These are phyloP conservation scores for Casuarina glauca DNA, from an alignment of 306 rosid genomes.

Conservation along the genomic window DNA sequence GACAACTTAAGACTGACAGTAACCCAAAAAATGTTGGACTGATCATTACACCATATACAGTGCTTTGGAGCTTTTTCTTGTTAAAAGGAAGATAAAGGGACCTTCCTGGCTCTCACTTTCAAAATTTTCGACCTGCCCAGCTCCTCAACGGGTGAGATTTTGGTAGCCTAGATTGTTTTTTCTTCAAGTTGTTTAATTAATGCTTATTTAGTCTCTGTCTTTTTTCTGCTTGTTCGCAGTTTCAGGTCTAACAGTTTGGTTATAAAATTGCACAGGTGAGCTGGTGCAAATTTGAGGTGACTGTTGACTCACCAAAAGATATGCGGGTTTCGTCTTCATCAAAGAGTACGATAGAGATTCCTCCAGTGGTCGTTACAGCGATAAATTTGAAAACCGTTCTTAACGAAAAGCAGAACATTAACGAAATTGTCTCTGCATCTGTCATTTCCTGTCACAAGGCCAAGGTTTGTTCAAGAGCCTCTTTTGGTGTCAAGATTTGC, in stretches of 20 bases:
- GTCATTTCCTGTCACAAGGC: constrained; percentile 79
- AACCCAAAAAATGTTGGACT: constrained; percentile 15
- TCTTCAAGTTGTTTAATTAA: constrained; percentile 12
- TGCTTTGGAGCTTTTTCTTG: constrained; percentile 81
- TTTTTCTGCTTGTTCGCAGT: neutral
- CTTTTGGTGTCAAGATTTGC: neutral
- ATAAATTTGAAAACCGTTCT: constrained; percentile 76
- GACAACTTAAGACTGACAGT: neutral
- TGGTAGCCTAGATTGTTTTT: neutral
- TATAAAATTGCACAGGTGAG: constrained; percentile 64
- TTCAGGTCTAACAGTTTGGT: constrained; percentile 26
- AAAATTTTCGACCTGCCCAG: constrained; percentile 48
- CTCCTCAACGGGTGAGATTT: constrained; percentile 74
- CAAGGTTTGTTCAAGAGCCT: constrained; percentile 59
- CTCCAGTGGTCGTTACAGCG: constrained; percentile 78
- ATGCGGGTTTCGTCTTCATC: constrained; percentile 56
- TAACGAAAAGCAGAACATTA: constrained; percentile 66
- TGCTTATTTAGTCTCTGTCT: neutral
- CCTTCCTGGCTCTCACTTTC: constrained; percentile 85
- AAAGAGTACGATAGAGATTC: constrained; percentile 55
- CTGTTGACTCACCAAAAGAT: constrained; percentile 70
- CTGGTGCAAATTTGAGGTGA: constrained; percentile 98
- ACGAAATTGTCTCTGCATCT: constrained; percentile 94
- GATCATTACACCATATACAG: constrained; percentile 56
- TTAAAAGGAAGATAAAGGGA: constrained; percentile 89